Evolutionary conservation across 1,139 yeast genomes (phyloP).

Genomic region (Lodderomyces theae): DNA sequence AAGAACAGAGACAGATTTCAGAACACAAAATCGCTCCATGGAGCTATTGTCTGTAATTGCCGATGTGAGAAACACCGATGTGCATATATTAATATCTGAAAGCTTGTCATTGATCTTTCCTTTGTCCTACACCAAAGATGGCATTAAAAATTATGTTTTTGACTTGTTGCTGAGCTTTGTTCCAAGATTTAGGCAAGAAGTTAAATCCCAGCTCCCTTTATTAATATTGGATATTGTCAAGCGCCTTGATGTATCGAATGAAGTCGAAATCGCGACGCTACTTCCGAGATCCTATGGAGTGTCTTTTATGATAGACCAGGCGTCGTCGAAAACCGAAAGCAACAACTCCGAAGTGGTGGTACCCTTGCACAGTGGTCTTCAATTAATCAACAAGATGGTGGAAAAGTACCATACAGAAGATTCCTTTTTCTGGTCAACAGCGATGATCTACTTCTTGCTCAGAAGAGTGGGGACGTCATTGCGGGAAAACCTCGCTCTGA

Average conservation of each 20-base stretch:
- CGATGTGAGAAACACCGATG: slow-evolving; percentile 15
- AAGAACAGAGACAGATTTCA: background rate
- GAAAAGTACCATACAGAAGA: slow-evolving; percentile 17
- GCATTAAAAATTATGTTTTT: slow-evolving; percentile 38
- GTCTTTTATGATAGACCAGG: slow-evolving; percentile 11
- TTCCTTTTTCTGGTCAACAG: slow-evolving; percentile 35
- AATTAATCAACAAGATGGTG: slow-evolving; percentile 19
- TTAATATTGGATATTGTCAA: slow-evolving; percentile 28
- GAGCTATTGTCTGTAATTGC: slow-evolving; percentile 12
- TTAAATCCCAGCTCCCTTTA: slow-evolving; percentile 20
- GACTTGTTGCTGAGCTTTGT: slow-evolving; percentile 16
- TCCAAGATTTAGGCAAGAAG: slow-evolving; percentile 16
- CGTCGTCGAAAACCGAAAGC: slow-evolving; percentile 11
- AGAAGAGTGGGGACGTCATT: slow-evolving; percentile 31
- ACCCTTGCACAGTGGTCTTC: slow-evolving; percentile 28
- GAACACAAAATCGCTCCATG: background rate
- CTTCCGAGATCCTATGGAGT: background rate
- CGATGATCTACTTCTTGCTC: slow-evolving; percentile 35
- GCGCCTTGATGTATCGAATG: slow-evolving; percentile 40
- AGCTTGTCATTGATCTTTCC: slow-evolving; percentile 40
- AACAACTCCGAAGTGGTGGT: slow-evolving; percentile 13
- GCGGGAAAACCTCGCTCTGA: background rate
- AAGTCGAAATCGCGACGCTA: slow-evolving; percentile 11
- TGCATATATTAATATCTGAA: slow-evolving; percentile 24
- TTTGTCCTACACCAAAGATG: slow-evolving; percentile 44